phyloP scores from a whole-genome alignment of 192 early-diverging fungal genomes.

The Anaeromyces robustus region DNA sequence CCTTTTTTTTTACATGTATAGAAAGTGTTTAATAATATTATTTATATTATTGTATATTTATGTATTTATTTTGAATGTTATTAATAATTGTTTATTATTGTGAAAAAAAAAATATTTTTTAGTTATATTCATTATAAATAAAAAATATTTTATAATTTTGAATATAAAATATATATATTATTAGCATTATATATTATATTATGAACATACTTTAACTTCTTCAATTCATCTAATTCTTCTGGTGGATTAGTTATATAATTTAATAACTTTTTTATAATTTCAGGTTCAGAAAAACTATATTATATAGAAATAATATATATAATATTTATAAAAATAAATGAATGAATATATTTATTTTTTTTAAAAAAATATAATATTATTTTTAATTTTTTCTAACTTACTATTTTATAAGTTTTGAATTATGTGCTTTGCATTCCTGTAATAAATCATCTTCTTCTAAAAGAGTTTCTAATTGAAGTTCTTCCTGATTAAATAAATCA shows the following conservation, averaged over 20 bases:
- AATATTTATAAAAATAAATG: no score
- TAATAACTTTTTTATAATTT: background rate
- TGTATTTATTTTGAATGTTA: no score
- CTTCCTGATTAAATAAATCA: conserved; percentile 79
- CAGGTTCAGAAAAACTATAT: background rate
- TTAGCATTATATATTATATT: background rate
- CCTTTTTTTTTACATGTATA: conserved; percentile 20
- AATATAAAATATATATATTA: no score
- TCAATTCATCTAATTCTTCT: background rate
- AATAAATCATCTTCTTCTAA: conserved; percentile 85
- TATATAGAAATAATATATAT: no score
- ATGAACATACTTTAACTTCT: background rate
- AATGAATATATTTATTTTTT: no score
- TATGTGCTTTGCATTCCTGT: conserved; percentile 87
- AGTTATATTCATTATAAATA: no score
- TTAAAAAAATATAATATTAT: no score
- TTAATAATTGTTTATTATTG: no score
- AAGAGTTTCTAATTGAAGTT: conserved; percentile 75
- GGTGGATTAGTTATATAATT: background rate
- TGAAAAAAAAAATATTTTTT: no score
- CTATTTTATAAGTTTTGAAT: conserved; percentile 77
- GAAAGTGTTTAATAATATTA: no score
- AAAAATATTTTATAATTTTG: no score
- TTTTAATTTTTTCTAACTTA: conserved; percentile 3
- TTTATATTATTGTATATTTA: no score